Evolutionary conservation across 495 filamentous ascomycete genomes (phyloP), one percentile per base, ranked within the genome.

Genomic region (Penicillium daleae): DNA sequence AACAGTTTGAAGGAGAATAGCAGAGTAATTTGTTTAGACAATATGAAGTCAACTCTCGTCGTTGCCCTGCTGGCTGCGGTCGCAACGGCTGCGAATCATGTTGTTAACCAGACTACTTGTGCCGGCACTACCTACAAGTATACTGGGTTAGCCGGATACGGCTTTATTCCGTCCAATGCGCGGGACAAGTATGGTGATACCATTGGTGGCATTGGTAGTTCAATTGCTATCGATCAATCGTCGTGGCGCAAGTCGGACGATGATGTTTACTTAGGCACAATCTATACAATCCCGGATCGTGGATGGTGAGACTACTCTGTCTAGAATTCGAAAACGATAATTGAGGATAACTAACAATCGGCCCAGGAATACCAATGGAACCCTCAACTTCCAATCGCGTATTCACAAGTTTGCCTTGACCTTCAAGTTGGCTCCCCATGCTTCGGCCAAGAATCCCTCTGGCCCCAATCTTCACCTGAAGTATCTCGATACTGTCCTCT

Each of bases 131-230:
- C 72, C 0, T 93, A 90, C 70, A 78, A 82, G 13, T 92, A 92
- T 73, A 76, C 89, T 59, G 80, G 85, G 48, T 83, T 93, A 4
- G 89, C 86, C 13, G 91, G 91, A 21, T 93, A 87, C 65, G 89
- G 91, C 4, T 84, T 80, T 61, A 67, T 93, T 29, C 70, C 84
- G 3, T 78, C 79, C 13, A 80, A 89, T 61, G 83, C 82, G 17
- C 72, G 78, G 6, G 91, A 93, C 76, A 86, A 91, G 69, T 89
- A 83, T 62, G 87, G 87, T 10, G 90, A 95, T 70, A 93, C 90
- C 0, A 66, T 93, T 7, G 88, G 85, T 49, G 87, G 88, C 15
- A 76, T 90, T 26, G 91, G 90, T 17, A 89, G 85, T 61, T 81
- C 89, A 31, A 83, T 90, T 68, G 85, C 88, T 17, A 69, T 93